Percentiles rank a stretch among this genome's conserved stretches.
Evolutionary conservation across 2,329 filamentous ascomycete genomes (phyloP).

Genomic region (Botrytis sinoallii): DNA sequence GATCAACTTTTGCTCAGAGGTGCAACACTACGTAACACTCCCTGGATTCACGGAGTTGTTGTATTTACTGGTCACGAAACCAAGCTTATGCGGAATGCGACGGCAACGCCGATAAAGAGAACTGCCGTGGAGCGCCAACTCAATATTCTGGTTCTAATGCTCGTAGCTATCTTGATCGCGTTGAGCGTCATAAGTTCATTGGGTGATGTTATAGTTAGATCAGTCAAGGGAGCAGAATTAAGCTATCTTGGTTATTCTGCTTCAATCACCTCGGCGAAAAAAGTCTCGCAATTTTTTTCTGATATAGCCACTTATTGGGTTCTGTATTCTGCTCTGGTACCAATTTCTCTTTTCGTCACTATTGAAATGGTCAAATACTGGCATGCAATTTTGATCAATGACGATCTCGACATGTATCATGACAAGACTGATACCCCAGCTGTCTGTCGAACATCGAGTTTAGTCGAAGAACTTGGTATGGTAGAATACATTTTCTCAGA

Average conservation of each 20-base stretch:
- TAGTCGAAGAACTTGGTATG: conserved; percentile 96
- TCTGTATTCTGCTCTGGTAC: conserved; percentile 91
- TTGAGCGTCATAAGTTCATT: conserved; percentile 89
- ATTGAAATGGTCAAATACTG: conserved; percentile 98
- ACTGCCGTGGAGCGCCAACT: conserved; percentile 94
- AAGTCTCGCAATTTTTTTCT: conserved; percentile 80
- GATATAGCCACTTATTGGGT: conserved; percentile 99
- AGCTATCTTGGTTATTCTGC: conserved; percentile 68
- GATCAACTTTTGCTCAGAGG: conserved; percentile 92
- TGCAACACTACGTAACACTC: conserved; percentile 90
- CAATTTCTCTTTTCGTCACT: conserved; percentile 96
- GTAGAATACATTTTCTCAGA: conserved; percentile 99
- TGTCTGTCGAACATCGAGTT: conserved; percentile 90
- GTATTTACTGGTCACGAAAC: conserved; percentile 98
- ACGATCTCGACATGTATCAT: conserved; percentile 97
- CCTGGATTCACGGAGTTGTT: conserved; percentile 93
- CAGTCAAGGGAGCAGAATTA: conserved; percentile 59
- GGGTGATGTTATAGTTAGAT: conserved; percentile 80
- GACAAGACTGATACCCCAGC: conserved; percentile 92
- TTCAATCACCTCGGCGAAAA: conserved; percentile 51
- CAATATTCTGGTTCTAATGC: conserved; percentile 87
- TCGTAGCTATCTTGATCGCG: conserved; percentile 77
- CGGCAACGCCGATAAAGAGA: conserved; percentile 93
- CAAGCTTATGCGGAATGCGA: conserved; percentile 98
- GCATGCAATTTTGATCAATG: conserved; percentile 96